Evolutionary conservation across 2,329 filamentous ascomycete genomes (phyloP), one percentile per base, ranked within the genome.

Genomic region (Incumbomyces delicatus): DNA sequence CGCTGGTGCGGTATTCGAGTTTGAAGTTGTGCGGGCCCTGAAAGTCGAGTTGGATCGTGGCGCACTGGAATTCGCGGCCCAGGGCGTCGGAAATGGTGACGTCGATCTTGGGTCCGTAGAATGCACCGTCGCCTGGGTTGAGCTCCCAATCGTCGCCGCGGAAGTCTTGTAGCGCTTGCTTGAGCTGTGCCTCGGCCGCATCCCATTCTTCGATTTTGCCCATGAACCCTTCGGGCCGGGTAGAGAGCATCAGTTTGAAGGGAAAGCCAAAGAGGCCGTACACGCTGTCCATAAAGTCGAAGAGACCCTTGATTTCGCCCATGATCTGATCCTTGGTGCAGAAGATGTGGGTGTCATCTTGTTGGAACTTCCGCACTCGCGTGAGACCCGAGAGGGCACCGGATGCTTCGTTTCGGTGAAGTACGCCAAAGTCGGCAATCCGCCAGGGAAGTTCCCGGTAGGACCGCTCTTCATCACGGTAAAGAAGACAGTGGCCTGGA

Each of bases 101-200:
- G 60, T 98, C 92, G 58, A 96, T 95, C 78, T 98, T 98, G 43
- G 92, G 92, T 1, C 92, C 92, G 65, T 98, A 98, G 70, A 96
- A 98, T 44, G 92, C 92, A 62, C 92, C 92, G 59, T 98, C 92
- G 48, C 90, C 92, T 50, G 87, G 84, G 67, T 96, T 95, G 43
- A 95, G 73, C 64, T 87, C 84, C 92, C 92, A 98, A 53, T 80
- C 73, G 30, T 80, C 75, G 50, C 82, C 68, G 47, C 78, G 75
- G 65, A 95, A 96, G 52, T 81, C 76, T 54, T 92, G 77, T 41
- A 98, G 74, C 14, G 89, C 87, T 50, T 81, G 75, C 60, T 81
- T 82, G 42, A 98, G 75, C 63, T 85, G 87, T 13, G 72, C 74
- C 67, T 98, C 92, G 31, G 92, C 92, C 52, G 80, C 78, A 63